Percentiles rank a stretch among this genome's conserved stretches.
Conservation (phyloP, 768 basidiomycete genomes). For the Krasilnikovozyma curviuscula region DNA sequence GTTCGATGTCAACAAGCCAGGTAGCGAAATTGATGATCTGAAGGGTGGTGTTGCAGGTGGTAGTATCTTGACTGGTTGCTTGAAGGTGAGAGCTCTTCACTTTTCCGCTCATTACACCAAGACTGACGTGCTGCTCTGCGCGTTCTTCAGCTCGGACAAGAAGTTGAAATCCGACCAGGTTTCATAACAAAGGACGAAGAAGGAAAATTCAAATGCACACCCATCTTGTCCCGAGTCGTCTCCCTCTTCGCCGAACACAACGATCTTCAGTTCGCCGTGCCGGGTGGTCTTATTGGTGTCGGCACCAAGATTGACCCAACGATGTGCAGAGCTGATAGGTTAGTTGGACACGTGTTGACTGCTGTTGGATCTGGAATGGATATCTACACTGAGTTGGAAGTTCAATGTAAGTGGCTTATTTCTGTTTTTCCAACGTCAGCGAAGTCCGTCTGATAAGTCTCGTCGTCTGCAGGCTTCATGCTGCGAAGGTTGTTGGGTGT, state of each 20-base stretch:
- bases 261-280: slow-evolving; percentile 80
- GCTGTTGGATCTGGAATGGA: slow-evolving; percentile 84
- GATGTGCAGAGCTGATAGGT: slow-evolving; percentile 83
- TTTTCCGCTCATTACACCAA: too few relatives aligned
- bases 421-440: not conserved
- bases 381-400: slow-evolving; percentile 49
- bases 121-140: too few relatives aligned
- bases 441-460: not conserved
- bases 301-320: slow-evolving; percentile 94
- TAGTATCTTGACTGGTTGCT: slow-evolving; percentile 77
- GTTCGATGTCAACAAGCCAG: slow-evolving; percentile 99
- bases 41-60: slow-evolving; percentile 98
- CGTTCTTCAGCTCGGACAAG: slow-evolving; percentile 43
- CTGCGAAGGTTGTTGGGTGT: slow-evolving; percentile 92
- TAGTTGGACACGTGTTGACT: slow-evolving; percentile 91
- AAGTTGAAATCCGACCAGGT: slow-evolving; percentile 92
- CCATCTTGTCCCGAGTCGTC: slow-evolving; percentile 79
- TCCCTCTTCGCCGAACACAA: slow-evolving; percentile 90
- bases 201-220: slow-evolving; percentile 76
- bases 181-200: slow-evolving; percentile 87
- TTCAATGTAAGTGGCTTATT: slow-evolving; percentile 23
- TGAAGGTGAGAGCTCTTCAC: slow-evolving; percentile 31
- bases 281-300: slow-evolving; percentile 94
- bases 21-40: slow-evolving; percentile 85
- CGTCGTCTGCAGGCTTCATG: slow-evolving; percentile 47